phyloP scores from a whole-genome alignment of 1,284 basidiomycete species.

The Ceratobasidium sp. region DNA sequence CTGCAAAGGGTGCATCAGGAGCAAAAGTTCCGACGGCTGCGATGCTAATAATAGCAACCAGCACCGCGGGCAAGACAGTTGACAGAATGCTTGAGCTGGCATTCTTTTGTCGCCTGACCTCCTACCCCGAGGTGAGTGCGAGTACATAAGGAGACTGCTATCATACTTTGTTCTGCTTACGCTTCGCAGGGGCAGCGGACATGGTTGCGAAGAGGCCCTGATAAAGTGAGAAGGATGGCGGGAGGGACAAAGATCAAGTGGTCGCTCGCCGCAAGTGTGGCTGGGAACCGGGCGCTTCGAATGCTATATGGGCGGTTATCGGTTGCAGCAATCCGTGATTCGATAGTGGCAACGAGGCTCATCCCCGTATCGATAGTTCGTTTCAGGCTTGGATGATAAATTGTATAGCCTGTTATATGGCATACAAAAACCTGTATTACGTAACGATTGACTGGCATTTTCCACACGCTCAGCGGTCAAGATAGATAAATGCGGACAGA shows the following conservation, averaged over 20 bases:
- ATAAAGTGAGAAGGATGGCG: not conserved
- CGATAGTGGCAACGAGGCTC: not conserved
- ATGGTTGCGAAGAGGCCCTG: not conserved
- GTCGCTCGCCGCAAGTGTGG: not conserved
- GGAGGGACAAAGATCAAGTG: not conserved
- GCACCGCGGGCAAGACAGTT: constrained; percentile 3
- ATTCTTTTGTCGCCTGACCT: constrained; percentile 4
- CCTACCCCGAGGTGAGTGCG: not conserved
- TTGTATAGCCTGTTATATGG: not conserved
- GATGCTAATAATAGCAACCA: constrained; percentile 29
- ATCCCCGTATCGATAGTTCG: not conserved
- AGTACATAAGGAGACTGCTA: not conserved
- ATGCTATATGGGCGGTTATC: not conserved
- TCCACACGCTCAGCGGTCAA: not conserved
- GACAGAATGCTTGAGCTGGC: not conserved
- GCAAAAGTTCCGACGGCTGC: constrained; percentile 15
- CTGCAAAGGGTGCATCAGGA: not conserved
- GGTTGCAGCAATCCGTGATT: not conserved
- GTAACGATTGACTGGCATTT: not conserved
- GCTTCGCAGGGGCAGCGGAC: not conserved
- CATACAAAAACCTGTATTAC: not conserved
- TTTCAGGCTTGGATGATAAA: not conserved
- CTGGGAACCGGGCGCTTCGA: not conserved
- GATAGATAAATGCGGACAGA: not conserved
- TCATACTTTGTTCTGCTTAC: not conserved